Conservation (phyloP, 441 rosid genomes). For the Corymbia citriodora region DNA sequence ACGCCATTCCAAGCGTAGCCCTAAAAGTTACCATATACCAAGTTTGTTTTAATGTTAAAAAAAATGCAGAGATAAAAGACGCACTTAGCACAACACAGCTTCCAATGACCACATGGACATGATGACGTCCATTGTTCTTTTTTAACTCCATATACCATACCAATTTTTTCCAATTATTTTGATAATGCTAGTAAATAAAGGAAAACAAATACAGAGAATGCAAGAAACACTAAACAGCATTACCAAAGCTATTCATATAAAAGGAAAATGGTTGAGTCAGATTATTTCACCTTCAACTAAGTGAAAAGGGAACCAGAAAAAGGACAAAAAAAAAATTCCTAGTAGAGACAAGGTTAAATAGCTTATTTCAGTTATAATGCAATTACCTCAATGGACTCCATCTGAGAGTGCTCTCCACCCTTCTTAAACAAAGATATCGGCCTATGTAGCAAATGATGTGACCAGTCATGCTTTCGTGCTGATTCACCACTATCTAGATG, state of each 20-base stretch:
- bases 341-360: not conserved
- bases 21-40: not conserved
- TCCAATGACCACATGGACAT: not conserved
- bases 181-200: not conserved
- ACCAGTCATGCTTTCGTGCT: slow-evolving; percentile 33
- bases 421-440: slow-evolving; percentile 36
- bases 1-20: not conserved
- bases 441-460: slow-evolving; percentile 39
- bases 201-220: not conserved
- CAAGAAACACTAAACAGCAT: not conserved
- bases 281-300: not conserved
- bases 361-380: not conserved
- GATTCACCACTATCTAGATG: slow-evolving; percentile 22
- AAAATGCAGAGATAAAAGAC: not conserved
- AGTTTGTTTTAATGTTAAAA: not conserved
- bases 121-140: not conserved
- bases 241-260: not conserved
- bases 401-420: slow-evolving; percentile 26
- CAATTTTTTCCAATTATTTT: not conserved
- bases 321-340: not conserved
- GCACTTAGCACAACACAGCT: not conserved
- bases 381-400: slow-evolving; percentile 39
- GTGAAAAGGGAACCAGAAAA: not conserved
- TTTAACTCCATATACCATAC: not conserved
- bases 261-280: not conserved